Conservation (phyloP, 2,329 filamentous ascomycete species). For the Pleomassaria siparia region DNA sequence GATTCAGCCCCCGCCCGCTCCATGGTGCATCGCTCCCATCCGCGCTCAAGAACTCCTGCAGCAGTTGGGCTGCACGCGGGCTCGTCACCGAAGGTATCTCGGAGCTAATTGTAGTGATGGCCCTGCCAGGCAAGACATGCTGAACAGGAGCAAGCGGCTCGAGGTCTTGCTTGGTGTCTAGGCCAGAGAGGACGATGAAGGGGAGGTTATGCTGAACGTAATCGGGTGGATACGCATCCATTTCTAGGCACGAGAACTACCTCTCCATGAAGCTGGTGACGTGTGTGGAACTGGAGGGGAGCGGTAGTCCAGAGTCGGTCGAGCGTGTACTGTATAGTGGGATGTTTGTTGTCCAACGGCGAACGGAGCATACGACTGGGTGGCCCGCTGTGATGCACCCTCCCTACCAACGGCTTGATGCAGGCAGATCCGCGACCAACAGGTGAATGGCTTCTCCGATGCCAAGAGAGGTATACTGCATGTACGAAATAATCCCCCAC, state of each 20-base stretch:
- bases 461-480: not conserved
- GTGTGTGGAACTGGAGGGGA: conserved; percentile 1
- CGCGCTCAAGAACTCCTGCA: conserved; percentile 65
- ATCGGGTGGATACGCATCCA: conserved; percentile 78
- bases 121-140: conserved; percentile 40
- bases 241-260: conserved; percentile 43
- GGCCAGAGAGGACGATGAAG: conserved; percentile 77
- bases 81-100: conserved; percentile 69
- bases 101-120: conserved; percentile 66
- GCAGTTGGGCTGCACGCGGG: conserved; percentile 65
- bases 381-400: conserved; percentile 1
- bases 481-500: no score
- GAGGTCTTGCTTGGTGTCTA: conserved; percentile 47
- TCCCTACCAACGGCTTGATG: not conserved
- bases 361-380: not conserved
- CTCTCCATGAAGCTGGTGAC: conserved; percentile 26
- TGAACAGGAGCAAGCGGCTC: conserved; percentile 49
- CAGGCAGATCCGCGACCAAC: not conserved
- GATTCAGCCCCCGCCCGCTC: conserved; percentile 59
- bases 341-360: not conserved
- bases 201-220: conserved; percentile 88
- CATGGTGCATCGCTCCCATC: conserved; percentile 68
- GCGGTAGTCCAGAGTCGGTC: not conserved
- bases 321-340: not conserved
- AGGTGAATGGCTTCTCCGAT: conserved; percentile 1